A percentile compares a stretch with the other conserved stretches of the same genome.
Evolutionary conservation across 2,329 filamentous ascomycete species (phyloP).

Genomic region (Alternaria atra): DNA sequence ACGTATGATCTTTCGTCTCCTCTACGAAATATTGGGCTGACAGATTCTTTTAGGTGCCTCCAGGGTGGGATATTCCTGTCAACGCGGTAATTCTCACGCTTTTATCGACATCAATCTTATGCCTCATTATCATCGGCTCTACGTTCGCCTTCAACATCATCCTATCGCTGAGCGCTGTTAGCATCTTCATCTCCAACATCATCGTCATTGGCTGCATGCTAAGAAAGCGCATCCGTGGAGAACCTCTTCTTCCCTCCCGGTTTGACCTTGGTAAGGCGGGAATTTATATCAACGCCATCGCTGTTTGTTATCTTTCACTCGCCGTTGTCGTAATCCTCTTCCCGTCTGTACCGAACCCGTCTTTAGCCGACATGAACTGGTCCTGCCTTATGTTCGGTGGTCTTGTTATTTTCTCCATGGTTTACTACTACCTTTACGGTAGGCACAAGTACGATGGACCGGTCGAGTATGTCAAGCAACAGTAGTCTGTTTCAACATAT

Average conservation of each 20-base stretch:
- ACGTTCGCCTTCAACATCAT: constrained; percentile 31
- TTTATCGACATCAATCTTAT: constrained; percentile 24
- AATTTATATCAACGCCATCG: constrained; percentile 51
- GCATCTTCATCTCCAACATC: constrained; percentile 22
- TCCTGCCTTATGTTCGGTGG: constrained; percentile 53
- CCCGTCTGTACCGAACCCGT: constrained; percentile 30
- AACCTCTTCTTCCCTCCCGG: constrained; percentile 54
- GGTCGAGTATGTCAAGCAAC: constrained; percentile 8
- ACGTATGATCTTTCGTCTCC: constrained; percentile 17
- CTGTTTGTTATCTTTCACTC: constrained; percentile 50
- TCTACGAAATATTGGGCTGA: background rate
- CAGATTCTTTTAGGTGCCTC: constrained; percentile 14
- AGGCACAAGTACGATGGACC: constrained; percentile 47
- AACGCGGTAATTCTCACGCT: constrained; percentile 31
- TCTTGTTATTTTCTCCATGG: constrained; percentile 51
- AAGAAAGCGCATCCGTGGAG: constrained; percentile 52
- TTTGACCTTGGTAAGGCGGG: constrained; percentile 57
- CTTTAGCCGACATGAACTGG: constrained; percentile 56
- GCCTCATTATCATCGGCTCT: constrained; percentile 39
- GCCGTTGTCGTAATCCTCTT: constrained; percentile 57
- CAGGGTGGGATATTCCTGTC: constrained; percentile 33
- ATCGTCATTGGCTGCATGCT: constrained; percentile 58
- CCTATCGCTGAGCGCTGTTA: constrained; percentile 15
- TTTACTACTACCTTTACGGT: constrained; percentile 54
- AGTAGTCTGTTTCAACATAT: background rate